Conservation (phyloP, 2,329 filamentous ascomycete species). For the Elsinoe batatas region DNA sequence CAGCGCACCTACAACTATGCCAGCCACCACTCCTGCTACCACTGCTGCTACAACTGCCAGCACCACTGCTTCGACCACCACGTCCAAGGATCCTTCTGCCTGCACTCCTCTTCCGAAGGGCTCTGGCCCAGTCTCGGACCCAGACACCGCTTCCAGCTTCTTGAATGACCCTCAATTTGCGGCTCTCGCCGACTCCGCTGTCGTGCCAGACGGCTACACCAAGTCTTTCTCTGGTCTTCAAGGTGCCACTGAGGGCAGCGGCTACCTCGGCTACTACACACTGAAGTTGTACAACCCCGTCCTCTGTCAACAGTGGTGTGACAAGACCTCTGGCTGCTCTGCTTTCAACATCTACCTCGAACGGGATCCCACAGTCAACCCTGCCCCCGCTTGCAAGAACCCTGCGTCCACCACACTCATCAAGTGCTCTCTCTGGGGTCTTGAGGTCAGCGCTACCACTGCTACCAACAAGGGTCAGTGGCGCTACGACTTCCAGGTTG, state of each 20-base stretch:
- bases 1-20: not conserved
- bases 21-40: constrained; percentile 12
- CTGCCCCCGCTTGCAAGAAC: constrained; percentile 25
- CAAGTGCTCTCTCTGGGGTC: constrained; percentile 30
- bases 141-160: constrained; percentile 29
- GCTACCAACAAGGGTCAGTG: constrained; percentile 29
- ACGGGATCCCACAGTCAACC: constrained; percentile 27
- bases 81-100: constrained; percentile 13
- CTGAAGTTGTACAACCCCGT: constrained; percentile 24
- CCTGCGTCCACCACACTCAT: constrained; percentile 26
- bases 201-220: constrained; percentile 23
- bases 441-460: constrained; percentile 21
- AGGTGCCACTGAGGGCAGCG: constrained; percentile 15
- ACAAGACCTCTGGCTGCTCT: constrained; percentile 22
- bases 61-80: constrained; percentile 12
- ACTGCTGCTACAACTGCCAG: constrained; percentile 12
- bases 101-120: constrained; percentile 18
- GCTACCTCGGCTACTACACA: constrained; percentile 25
- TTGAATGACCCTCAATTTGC: constrained; percentile 11
- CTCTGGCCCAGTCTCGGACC: constrained; percentile 18
- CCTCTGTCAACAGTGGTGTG: constrained; percentile 24
- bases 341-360: constrained; percentile 30
- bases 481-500: constrained; percentile 28
- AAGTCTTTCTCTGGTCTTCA: constrained; percentile 21
- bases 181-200: constrained; percentile 20